Conservation (phyloP, 495 filamentous ascomycete genomes). For the Penicillium dipodomyicola region DNA sequence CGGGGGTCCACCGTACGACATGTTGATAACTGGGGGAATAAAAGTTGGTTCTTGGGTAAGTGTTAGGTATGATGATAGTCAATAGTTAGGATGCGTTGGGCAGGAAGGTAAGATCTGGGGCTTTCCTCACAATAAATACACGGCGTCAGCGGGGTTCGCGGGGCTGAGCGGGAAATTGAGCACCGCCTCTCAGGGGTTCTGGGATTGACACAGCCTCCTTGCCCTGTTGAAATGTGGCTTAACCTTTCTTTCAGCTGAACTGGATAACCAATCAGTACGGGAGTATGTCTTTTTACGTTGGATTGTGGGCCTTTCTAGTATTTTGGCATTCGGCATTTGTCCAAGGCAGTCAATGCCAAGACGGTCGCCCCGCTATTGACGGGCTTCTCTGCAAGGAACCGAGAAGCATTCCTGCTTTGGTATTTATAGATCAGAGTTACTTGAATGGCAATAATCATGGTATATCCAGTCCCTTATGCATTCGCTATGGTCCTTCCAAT, state of each 20-base stretch:
- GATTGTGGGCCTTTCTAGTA: neutral
- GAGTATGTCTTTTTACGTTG: neutral
- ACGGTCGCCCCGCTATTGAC: neutral
- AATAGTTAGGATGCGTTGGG: neutral
- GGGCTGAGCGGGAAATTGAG: slow-evolving; percentile 18
- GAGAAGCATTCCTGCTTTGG: neutral
- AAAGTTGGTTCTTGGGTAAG: neutral
- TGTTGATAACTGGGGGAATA: slow-evolving; percentile 13
- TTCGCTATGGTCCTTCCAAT: neutral
- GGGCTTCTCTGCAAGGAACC: slow-evolving; percentile 4
- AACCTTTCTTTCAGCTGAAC: neutral
- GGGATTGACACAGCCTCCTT: slow-evolving; percentile 20
- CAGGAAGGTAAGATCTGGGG: neutral
- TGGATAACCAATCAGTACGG: neutral
- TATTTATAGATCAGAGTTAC: neutral
- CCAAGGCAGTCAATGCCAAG: neutral
- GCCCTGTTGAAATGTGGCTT: slow-evolving; percentile 2
- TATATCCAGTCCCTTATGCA: neutral
- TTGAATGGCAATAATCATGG: neutral
- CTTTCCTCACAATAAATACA: slow-evolving; percentile 9
- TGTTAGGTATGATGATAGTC: neutral
- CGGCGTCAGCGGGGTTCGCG: slow-evolving; percentile 13
- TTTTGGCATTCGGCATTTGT: neutral
- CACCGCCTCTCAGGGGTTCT: slow-evolving; percentile 19
- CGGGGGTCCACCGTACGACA: slow-evolving; percentile 23